Base-by-base conservation (phyloP, 2,329 filamentous ascomycete genomes). In the Diplodia scrobiculata region DNA sequence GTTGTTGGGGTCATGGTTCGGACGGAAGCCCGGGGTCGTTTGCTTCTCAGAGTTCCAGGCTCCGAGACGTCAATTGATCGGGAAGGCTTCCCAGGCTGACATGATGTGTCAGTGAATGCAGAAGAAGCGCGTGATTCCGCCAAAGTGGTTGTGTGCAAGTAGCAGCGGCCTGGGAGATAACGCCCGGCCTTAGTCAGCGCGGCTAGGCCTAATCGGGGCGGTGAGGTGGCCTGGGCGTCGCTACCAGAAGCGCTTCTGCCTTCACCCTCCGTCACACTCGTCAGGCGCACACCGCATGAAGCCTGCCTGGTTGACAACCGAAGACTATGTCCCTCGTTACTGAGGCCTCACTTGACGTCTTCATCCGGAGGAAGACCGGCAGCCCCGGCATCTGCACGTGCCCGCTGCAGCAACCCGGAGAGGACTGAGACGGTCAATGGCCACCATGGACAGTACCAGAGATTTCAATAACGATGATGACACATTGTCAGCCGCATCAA, bases 231-330 rank as follows among this genome's bases (percentile, higher is more conserved):
- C 55, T 29, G 41, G 19, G 45, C 45, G 14, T 52, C 41, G 19
- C 17, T 19, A 13, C 32, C 14, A 7, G 21, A 53, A 32, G 29
- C 32, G 50, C 38, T 54, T 41, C 63, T 65, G 38, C 63, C 38
- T 65, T n/a, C 5, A 5, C 58, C 11, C 38, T 38, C 13, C 29
- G 5, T 21, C 53, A 7, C 32, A 13, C 53, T 38, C 10, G 2
- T 3, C 53, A 38, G 32, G 17, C 53, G 53, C 58, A 9, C 34
- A 6, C 41, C 19, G 17, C 41, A 10, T 19, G 41, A 45, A 45
- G 5, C 9, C 41, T 45, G 17, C 17, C 17, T 7, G 7, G 10
- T 13, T 45, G n/a, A 19, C 7, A 2, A 19, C 9, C n/a, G 6
- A 45, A 19, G 19, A 45, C n/a, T 45, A 45, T 45, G 41, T 2